phyloP scores from a whole-genome alignment of 2,329 filamentous ascomycete species.

The Sporothrix luriei region DNA sequence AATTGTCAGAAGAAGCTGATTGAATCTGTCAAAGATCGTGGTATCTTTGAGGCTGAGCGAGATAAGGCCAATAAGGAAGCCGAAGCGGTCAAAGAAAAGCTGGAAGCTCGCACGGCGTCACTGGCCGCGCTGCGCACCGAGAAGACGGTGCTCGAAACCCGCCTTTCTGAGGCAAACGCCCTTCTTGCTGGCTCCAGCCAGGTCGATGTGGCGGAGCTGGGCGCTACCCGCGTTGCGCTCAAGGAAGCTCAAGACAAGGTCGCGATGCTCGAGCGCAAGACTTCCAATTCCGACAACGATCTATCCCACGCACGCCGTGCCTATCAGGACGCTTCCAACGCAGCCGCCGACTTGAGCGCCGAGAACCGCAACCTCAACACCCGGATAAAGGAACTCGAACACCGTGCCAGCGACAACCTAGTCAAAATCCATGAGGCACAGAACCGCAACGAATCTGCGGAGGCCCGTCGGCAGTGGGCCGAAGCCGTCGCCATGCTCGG shows the following conservation, averaged over 20 bases:
- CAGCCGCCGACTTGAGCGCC: constrained; percentile 49
- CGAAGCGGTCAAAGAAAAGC: constrained; percentile 42
- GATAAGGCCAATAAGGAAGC: constrained; percentile 45
- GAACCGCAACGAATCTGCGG: constrained; percentile 42
- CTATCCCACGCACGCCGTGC: constrained; percentile 59
- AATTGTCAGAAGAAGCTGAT: constrained; percentile 53
- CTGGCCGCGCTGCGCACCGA: constrained; percentile 47
- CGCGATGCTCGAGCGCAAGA: constrained; percentile 47
- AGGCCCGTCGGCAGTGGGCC: constrained; percentile 46
- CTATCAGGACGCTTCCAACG: constrained; percentile 62
- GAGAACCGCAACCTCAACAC: constrained; percentile 53
- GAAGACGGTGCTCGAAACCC: constrained; percentile 44
- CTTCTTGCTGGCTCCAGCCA: constrained; percentile 41
- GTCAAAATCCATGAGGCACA: constrained; percentile 54
- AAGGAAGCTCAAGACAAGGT: constrained; percentile 47
- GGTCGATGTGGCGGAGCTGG: constrained; percentile 47
- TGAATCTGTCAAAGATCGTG: constrained; percentile 56
- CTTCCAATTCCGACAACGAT: constrained; percentile 48
- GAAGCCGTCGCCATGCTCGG: constrained; percentile 49
- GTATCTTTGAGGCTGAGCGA: constrained; percentile 51
- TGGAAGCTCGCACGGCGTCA: constrained; percentile 46
- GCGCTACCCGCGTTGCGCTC: constrained; percentile 48
- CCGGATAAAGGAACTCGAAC: constrained; percentile 47
- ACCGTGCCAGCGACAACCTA: constrained; percentile 51
- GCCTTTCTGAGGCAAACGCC: constrained; percentile 44